Evolutionary conservation across 2,329 filamentous ascomycete genomes (phyloP).

Genomic region (Trichocomaceae sp.): DNA sequence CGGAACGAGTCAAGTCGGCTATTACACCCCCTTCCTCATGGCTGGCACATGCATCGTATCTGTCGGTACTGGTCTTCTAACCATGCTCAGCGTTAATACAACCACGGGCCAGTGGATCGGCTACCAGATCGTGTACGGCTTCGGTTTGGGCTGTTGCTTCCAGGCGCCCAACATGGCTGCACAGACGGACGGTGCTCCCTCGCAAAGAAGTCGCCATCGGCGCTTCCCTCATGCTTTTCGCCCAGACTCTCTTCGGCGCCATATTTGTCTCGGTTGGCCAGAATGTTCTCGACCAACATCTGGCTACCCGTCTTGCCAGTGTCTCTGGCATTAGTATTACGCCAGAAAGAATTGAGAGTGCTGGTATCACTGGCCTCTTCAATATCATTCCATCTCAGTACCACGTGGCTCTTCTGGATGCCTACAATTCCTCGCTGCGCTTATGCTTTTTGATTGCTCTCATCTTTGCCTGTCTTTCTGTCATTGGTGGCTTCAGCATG

Average conservation of each 20-base stretch:
- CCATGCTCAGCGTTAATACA: slow-evolving; percentile 24
- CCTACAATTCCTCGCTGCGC: slow-evolving; percentile 7
- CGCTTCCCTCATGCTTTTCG: slow-evolving; percentile 21
- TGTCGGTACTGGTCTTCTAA: slow-evolving; percentile 26
- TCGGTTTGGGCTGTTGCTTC: slow-evolving; percentile 17
- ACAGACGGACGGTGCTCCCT: slow-evolving; percentile 20
- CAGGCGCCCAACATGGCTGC: slow-evolving; percentile 17
- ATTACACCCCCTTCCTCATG: slow-evolving; percentile 23
- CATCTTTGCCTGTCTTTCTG: slow-evolving; percentile 3
- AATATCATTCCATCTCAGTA: slow-evolving; percentile 4
- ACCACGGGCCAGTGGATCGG: slow-evolving; percentile 19
- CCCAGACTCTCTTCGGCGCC: slow-evolving; percentile 20
- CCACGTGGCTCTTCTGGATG: not conserved
- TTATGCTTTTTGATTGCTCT: slow-evolving; percentile 8
- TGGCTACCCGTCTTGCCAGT: slow-evolving; percentile 20
- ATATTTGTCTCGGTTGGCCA: slow-evolving; percentile 26
- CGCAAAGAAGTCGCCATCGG: slow-evolving; percentile 22
- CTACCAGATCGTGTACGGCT: slow-evolving; percentile 20
- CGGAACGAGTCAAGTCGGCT: slow-evolving; percentile 21
- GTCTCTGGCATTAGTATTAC: slow-evolving; percentile 12
- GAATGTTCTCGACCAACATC: slow-evolving; percentile 24
- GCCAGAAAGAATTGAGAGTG: slow-evolving; percentile 3
- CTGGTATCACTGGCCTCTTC: slow-evolving; percentile 3
- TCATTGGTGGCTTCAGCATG: slow-evolving; percentile 7
- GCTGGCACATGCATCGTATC: slow-evolving; percentile 22